Evolutionary conservation across 176 grass and related monocot species (phyloP), one percentile per base, ranked within the genome.

Genomic region (Secale cereale): DNA sequence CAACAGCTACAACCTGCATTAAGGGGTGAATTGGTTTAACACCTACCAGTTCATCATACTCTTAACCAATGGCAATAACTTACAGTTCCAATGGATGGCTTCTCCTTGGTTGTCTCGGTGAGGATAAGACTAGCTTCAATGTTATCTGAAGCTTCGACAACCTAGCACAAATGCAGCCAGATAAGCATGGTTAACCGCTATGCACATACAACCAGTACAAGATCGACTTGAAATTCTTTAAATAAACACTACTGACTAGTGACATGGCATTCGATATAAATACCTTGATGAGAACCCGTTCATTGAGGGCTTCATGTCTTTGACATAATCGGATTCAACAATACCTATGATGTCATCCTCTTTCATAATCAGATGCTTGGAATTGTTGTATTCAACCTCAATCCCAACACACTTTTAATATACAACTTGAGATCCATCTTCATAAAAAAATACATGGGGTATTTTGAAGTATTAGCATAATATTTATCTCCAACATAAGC

Each of bases 361-460:
- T 79, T 94, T 94, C 77, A 93, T 61, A 39, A 94, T 88, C 36
- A 94, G 90, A 91, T 94, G 92, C 31, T 88, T 97, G 3, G 74
- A 33, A 10, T 90, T 89, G 7, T 94, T 90, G 65, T 93, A 94
- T 82, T 97, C 76, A 16, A 97, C 76, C 75, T 97, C 85, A 33
- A 90, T 97, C 10, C 95, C 92, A 13, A 86, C 89, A 78, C 91
- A 97, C 80, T 94, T 94, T 15, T 85, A 91, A 65, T 97, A 97
- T 39, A 93, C 54, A 79, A 97, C 85, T 76, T 93, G 67, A 37
- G 85, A 80, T 37, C 92, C 87, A 40, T 82, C 87, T 93, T 70
- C 62, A 82, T 71, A 74, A 76, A 75, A 87, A 52, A 10, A 72
- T 60, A 70, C 3, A 25, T 12, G 5, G 46, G 46, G 46, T 50